Evolutionary conservation across 768 basidiomycete species (phyloP).

Genomic region (Leucocoprinus birnbaumii): DNA sequence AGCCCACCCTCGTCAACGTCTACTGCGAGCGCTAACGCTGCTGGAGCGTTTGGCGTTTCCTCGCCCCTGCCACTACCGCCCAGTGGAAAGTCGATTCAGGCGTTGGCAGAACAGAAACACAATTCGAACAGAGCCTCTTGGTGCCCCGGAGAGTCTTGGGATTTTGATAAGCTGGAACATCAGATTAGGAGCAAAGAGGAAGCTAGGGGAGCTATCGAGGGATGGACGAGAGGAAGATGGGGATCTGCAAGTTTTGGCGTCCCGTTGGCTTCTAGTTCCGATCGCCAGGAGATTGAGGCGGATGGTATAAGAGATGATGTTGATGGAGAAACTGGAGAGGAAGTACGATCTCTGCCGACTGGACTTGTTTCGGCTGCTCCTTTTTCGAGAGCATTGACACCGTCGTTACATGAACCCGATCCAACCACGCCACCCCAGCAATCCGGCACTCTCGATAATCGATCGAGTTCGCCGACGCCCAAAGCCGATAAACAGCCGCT

Average conservation of each 20-base stretch:
- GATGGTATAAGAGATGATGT: neutral
- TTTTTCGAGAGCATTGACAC: neutral
- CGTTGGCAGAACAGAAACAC: neutral
- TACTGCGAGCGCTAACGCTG: no score
- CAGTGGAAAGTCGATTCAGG: no score
- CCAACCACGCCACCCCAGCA: conserved; percentile 8
- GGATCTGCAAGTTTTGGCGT: neutral
- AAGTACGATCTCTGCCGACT: neutral
- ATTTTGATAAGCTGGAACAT: neutral
- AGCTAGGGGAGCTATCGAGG: neutral
- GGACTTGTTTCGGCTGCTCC: conserved; percentile 4
- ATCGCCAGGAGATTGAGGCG: no score
- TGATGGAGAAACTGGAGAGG: no score
- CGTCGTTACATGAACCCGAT: neutral
- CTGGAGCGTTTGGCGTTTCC: neutral
- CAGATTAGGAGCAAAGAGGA: conserved; percentile 2
- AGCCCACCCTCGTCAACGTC: no score
- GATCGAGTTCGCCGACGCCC: conserved; percentile 9
- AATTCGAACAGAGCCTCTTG: conserved; percentile 3
- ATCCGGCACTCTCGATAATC: neutral
- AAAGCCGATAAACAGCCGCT: neutral
- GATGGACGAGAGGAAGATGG: conserved; percentile 5
- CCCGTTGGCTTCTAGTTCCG: neutral
- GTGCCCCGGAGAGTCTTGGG: conserved; percentile 5
- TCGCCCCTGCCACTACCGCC: no score